These are phyloP conservation scores for Dioscorea zingiberensis DNA, from an alignment of 106 monocot genomes.

Conservation along the genomic window DNA sequence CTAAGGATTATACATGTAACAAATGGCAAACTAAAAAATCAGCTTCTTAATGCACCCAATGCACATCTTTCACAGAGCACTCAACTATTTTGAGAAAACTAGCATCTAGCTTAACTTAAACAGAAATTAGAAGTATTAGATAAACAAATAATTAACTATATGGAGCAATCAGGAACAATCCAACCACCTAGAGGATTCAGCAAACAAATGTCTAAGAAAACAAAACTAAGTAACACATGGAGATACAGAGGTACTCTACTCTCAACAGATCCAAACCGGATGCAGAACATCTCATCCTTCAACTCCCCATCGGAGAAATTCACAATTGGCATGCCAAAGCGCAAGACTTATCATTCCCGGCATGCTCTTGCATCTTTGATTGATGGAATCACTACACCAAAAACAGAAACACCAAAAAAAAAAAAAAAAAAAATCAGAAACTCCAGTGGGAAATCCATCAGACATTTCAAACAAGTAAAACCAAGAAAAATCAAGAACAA, in stretches of 20 bases:
- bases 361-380: constrained; percentile 85
- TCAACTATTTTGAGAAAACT: no score
- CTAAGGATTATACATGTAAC: no score
- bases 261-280: constrained; percentile 85
- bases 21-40: no score
- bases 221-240: background rate
- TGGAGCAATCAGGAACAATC: no score
- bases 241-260: constrained; percentile 42
- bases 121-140: no score
- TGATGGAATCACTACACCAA: constrained; percentile 43
- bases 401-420: background rate
- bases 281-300: constrained; percentile 88
- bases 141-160: no score
- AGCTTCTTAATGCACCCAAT: no score
- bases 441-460: background rate
- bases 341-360: constrained; percentile 88
- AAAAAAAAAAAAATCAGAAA: no score
- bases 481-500: background rate
- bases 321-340: constrained; percentile 92
- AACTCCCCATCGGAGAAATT: constrained; percentile 94
- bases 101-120: no score
- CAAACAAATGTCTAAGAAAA: background rate
- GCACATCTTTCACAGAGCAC: no score
- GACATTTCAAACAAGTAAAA: background rate
- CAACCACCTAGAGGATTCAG: no score